Evolutionary conservation across 2,329 filamentous ascomycete genomes (phyloP).

Genomic region (Exophiala aquamarina): DNA sequence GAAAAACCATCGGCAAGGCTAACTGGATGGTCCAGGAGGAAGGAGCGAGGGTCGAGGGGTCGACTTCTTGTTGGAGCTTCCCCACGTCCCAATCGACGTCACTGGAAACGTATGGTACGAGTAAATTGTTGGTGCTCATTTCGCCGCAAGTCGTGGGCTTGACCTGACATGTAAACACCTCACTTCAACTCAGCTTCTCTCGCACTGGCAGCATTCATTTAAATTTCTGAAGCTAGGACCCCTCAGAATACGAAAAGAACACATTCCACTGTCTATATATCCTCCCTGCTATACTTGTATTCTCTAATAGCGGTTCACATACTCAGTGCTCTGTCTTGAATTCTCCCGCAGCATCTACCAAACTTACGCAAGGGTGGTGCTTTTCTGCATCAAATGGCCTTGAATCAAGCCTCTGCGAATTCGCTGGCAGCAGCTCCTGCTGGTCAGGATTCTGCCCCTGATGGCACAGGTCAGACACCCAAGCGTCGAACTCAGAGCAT

Average conservation of each 20-base stretch:
- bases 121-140: constrained; percentile 6
- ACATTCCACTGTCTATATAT: too few relatives aligned
- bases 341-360: neutral
- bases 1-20: constrained; percentile 15
- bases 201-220: too few relatives aligned
- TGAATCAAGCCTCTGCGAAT: constrained; percentile 33
- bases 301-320: neutral
- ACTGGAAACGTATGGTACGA: too few relatives aligned
- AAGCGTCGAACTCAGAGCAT: constrained; percentile 7
- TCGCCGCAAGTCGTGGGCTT: neutral
- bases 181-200: neutral
- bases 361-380: neutral
- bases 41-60: neutral
- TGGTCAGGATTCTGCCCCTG: constrained; percentile 25
- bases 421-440: constrained; percentile 30
- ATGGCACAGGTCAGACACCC: constrained; percentile 29
- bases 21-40: neutral
- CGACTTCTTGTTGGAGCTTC: constrained; percentile 1
- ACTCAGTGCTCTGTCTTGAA: neutral
- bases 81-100: constrained; percentile 7
- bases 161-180: constrained; percentile 1
- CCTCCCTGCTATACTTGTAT: too few relatives aligned
- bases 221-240: too few relatives aligned
- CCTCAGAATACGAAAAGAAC: too few relatives aligned
- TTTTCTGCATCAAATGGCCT: constrained; percentile 18